Conservation (phyloP, 139 green algal genomes). For the Picochlorum sp. region DNA sequence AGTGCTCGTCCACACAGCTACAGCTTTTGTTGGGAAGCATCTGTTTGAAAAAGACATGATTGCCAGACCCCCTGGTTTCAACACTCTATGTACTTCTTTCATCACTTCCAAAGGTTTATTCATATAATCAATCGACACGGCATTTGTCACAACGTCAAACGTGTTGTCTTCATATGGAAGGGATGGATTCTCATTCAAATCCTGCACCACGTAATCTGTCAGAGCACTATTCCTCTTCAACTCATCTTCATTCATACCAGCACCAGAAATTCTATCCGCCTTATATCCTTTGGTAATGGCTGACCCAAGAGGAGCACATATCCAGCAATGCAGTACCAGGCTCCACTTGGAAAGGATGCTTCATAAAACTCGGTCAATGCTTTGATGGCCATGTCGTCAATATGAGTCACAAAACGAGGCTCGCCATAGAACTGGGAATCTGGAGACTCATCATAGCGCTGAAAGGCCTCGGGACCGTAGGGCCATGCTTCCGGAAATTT, state of each 20-base stretch:
- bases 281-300: constrained; percentile 62
- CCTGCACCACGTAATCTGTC: constrained; percentile 50
- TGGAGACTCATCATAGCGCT: constrained; percentile 24
- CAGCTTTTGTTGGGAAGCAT: constrained; percentile 87
- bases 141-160: constrained; percentile 70
- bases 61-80: constrained; percentile 75
- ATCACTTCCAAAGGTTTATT: constrained; percentile 78
- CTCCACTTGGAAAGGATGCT: constrained; percentile 48
- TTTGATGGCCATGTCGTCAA: constrained; percentile 84
- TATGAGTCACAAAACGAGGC: constrained; percentile 90
- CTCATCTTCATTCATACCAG: constrained; percentile 82
- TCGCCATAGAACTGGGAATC: constrained; percentile 63
- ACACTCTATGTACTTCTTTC: constrained; percentile 75
- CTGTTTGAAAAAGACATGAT: constrained; percentile 84
- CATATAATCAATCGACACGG: constrained; percentile 69
- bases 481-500: constrained; percentile 68
- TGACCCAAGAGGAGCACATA: constrained; percentile 74
- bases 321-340: constrained; percentile 38
- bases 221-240: constrained; percentile 62
- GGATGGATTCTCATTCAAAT: constrained; percentile 63
- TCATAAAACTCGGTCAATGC: constrained; percentile 77
- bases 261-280: constrained; percentile 60
- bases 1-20: constrained; percentile 28
- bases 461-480: constrained; percentile 56
- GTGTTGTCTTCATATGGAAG: constrained; percentile 55